Evolutionary conservation across 169 alveolate genomes (phyloP), one percentile per base, ranked within the genome.

Genomic region (Condylostoma magnum): DNA sequence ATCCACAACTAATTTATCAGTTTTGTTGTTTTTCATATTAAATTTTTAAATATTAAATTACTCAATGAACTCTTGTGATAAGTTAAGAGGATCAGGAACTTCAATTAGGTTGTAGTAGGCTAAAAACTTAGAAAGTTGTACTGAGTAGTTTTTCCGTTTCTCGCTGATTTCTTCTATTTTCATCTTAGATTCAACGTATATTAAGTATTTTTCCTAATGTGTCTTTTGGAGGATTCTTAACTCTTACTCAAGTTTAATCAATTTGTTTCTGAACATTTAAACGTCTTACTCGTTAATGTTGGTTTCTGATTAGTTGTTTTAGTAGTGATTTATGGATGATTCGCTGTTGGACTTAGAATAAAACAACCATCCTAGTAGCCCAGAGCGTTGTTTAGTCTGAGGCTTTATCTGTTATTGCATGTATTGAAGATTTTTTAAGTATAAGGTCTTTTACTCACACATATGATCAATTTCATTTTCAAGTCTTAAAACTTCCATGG

Each of bases 81-180:
- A n/a, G n/a, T n/a, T n/a, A n/a, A n/a, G n/a, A n/a, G n/a, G n/a
- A n/a, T n/a, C n/a, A n/a, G n/a, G n/a, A n/a, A n/a, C n/a, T n/a
- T n/a, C n/a, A n/a, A n/a, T n/a, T n/a, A n/a, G n/a, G n/a, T n/a
- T n/a, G n/a, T n/a, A n/a, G n/a, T n/a, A n/a, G n/a, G n/a, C n/a
- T n/a, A n/a, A n/a, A 41, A 60, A 60, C 15, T 41, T 55, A 28
- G 56, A 60, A n/a, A 60, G 30, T 38, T 60, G 71, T 27, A 38
- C 41, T 8, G 71, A 60, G 57, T 60, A 60, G 4, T 30, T 66
- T 47, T 63, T 70, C 28, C 77, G 76, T 54, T 54, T 56, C 63
- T 65, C 52, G 55, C 51, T 57, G 1, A 69, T 20, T 67, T 82
- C 89, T 1, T 82, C 80, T 51, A 72, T 38, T 48, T 74, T 72